Evolutionary conservation across 331 rosid species (phyloP).

Genomic region (Malus hybrid): DNA sequence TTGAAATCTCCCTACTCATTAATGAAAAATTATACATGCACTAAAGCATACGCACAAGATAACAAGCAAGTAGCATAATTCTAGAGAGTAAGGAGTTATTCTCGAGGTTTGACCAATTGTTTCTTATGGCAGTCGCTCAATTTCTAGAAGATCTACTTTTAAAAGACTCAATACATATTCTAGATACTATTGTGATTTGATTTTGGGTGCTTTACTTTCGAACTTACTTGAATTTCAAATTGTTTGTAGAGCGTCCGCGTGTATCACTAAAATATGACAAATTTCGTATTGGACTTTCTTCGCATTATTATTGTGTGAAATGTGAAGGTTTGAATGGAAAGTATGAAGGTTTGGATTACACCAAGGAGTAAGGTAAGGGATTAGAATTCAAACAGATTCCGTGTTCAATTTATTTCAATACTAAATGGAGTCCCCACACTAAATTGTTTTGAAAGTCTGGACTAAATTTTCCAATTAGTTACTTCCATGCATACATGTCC

Average conservation of each 20-base stretch:
- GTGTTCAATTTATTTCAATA: not conserved
- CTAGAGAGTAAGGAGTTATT: no score
- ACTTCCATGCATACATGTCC: not conserved
- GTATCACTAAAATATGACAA: not conserved
- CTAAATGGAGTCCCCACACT: not conserved
- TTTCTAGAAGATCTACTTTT: not conserved
- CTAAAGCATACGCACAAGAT: no score
- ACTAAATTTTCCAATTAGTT: not conserved
- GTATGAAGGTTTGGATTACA: not conserved
- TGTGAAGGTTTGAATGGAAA: not conserved
- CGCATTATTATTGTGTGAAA: not conserved
- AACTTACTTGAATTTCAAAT: not conserved
- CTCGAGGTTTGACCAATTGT: not conserved
- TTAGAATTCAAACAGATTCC: not conserved
- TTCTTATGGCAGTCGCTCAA: not conserved
- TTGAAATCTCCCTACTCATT: no score
- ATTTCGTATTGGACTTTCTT: not conserved
- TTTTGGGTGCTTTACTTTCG: not conserved
- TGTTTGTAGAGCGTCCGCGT: not conserved
- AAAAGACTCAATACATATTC: not conserved
- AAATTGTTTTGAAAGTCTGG: not conserved
- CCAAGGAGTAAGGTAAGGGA: not conserved
- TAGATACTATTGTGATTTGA: not conserved
- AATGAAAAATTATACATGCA: no score
- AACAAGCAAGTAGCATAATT: no score